A percentile compares a stretch with the other conserved stretches of the same genome.
phyloP scores from a whole-genome alignment of 345 rosid genomes.

The Adansonia digitata region DNA sequence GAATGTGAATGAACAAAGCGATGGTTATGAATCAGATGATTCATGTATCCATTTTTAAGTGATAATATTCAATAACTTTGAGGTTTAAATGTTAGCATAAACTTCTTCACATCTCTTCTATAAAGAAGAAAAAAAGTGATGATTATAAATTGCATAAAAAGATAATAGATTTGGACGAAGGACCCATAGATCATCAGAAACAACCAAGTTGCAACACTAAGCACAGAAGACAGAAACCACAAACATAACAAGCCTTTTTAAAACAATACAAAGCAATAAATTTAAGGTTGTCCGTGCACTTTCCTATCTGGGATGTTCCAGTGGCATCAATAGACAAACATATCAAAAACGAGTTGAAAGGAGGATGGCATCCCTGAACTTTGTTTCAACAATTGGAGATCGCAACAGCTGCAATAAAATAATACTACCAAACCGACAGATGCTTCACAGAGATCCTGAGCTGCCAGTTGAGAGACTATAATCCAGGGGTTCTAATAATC shows the following conservation, averaged over 20 bases:
- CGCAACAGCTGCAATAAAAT: conserved; percentile 28
- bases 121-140: too few relatives aligned
- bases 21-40: neutral
- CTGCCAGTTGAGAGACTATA: conserved; percentile 15
- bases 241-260: conserved; percentile 12
- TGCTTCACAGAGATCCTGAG: conserved; percentile 28
- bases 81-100: too few relatives aligned
- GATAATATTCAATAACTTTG: too few relatives aligned
- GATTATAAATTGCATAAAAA: neutral
- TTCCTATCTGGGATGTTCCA: conserved; percentile 25
- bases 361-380: neutral
- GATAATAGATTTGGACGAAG: neutral
- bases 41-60: too few relatives aligned
- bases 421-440: conserved; percentile 25
- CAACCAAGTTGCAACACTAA: neutral
- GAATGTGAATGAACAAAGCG: neutral
- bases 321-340: conserved; percentile 23
- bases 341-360: neutral
- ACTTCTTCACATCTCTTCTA: too few relatives aligned
- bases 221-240: neutral
- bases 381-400: conserved; percentile 70
- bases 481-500: conserved; percentile 19
- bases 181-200: neutral
- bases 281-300: conserved; percentile 6
- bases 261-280: neutral